Evolutionary conservation across 2,329 filamentous ascomycete genomes (phyloP).

Genomic region (Neurospora crassa): DNA sequence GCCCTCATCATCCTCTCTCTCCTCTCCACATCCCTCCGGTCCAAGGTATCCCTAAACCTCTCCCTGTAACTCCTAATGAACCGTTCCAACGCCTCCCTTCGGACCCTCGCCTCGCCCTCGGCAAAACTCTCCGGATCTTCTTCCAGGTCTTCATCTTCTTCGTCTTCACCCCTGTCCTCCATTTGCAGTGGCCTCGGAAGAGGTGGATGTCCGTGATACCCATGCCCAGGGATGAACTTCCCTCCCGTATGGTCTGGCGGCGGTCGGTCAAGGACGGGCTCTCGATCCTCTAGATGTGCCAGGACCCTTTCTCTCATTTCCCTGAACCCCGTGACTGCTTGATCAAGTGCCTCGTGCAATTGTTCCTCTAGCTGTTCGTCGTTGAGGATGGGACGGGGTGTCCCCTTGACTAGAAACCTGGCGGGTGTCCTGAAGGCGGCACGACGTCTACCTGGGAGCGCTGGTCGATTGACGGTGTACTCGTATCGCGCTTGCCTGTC

Average conservation of each 20-base stretch:
- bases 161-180: background rate
- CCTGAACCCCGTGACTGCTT: background rate
- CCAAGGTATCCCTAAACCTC: background rate
- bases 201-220: background rate
- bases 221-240: background rate
- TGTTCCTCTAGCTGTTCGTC: background rate
- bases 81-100: background rate
- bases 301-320: background rate
- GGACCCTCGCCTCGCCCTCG: background rate
- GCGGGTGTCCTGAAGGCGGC: background rate
- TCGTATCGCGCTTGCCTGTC: background rate
- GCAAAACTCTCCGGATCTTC: background rate
- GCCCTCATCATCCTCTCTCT: background rate
- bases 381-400: background rate
- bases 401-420: background rate
- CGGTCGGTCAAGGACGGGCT: background rate
- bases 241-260: background rate
- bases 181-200: background rate
- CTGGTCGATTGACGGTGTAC: background rate
- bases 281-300: background rate
- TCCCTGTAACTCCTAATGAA: background rate
- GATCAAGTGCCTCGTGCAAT: background rate
- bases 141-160: background rate
- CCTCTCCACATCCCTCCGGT: background rate
- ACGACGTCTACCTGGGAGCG: background rate